Base-by-base conservation (phyloP, 2,329 filamentous ascomycete genomes). In the Diplodia sapinea region DNA sequence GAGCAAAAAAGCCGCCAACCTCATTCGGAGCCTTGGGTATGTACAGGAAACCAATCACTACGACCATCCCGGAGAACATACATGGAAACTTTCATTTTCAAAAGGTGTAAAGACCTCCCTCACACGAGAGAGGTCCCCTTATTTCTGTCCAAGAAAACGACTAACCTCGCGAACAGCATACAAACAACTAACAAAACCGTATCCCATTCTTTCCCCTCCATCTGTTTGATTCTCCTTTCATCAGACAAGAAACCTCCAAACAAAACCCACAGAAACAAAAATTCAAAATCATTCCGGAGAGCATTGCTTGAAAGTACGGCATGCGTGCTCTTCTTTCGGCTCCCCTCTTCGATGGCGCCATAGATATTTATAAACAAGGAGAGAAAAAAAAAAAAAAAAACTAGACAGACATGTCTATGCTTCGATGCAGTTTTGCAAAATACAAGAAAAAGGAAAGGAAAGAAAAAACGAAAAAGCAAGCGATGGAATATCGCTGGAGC, bases 341-440 rank as follows among this genome's bases (percentile, higher is more conserved):
- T n/a, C 11, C 36, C 36, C 20, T 33, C 26, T 26, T 50, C 26
- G 38, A 50, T 50, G 43, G 40, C 26, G 26, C 57, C 36, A 1
- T 4, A 38, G 8, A n/a, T 8, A 57, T 38, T 47, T n/a, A 57
- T 38, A 23, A 26, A 40, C n/a, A 59, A 59, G 20, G 23, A 51
- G 23, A 38, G 26, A 13, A 13, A 17, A 5, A 13, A 20, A 43
- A 38, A n/a, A 13, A 13, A 17, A 5, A 13, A 20, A 43, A 23
- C 12, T 49, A 61, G 49, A 23, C 20, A n/a, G 43, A 63, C 43
- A 38, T 51, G 43, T 63, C 59, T 63, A 63, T 63, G 31, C 47
- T 63, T 52, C 51, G 40, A 51, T 56, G 54, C 33, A 55, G 31
- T 17, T 38, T 33, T 62, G 57, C 29, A 40, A 36, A n/a, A 33